Base-by-base conservation (phyloP, 2,329 filamentous ascomycete genomes). In the Fusarium sp. region DNA sequence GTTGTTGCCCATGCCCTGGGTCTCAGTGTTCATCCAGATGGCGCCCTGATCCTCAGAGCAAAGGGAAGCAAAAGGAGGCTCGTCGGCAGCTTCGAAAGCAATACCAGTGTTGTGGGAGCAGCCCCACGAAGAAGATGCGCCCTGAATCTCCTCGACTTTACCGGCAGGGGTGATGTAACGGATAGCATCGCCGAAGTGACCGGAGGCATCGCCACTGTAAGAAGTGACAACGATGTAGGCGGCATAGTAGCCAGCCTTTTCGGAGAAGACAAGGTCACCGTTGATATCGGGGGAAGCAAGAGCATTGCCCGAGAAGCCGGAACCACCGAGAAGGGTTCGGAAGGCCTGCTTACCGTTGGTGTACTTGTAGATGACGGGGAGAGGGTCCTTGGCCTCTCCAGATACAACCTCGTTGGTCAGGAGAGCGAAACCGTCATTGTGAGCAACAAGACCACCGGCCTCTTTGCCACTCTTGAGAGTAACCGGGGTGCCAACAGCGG, bases 91-190 rank as follows among this genome's bases (percentile, higher is more conserved):
- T 73, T 88, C 87, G 53, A 89, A 83, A 7, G 86, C 86, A 55
- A 89, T 89, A 56, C 87, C 87, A 1, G 86, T 89, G 77, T 89
- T 89, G 80, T 89, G 86, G 7, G 83, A 86, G 79, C 87, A 89
- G 19, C 87, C 87, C 82, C 86, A 89, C 15, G 81, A 79, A 56
- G 83, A 86, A 42, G 82, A 83, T 4, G 86, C 85, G 2, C 85
- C 86, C 3, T 74, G 47, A 60, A 88, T 87, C 12, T 75, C 78
- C 67, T 84, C 76, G 5, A 88, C 75, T 9, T 78, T 81, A 14
- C 87, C 87, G 19, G 79, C 77, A 34, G 87, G 82, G 54, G 79
- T 83, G 55, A 81, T 56, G 67, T 81, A 81, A 54, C 79, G 78
- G 56, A 81, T 78, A 45, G 79, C 78, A 52, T 89, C 87, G 24